Percentiles rank a stretch among this genome's conserved stretches.
Conservation (phyloP, 495 filamentous ascomycete genomes). For the Lasiosphaeris hirsuta region DNA sequence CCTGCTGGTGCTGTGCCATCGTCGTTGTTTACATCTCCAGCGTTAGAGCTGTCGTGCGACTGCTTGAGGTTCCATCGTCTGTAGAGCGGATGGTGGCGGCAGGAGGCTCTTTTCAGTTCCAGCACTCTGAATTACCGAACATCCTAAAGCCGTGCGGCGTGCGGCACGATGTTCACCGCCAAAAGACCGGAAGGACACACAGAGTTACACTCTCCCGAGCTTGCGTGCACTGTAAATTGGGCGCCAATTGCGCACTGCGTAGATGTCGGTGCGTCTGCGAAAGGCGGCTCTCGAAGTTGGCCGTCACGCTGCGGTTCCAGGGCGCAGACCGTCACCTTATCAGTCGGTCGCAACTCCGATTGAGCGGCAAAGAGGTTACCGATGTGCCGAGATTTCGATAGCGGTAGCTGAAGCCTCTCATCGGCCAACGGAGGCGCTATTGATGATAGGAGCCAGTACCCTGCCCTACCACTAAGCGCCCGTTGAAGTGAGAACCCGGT, state of each 20-base stretch:
- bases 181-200: not conserved
- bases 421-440: not conserved
- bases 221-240: not conserved
- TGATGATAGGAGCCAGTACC: conserved; percentile 10
- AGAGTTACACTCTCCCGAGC: not conserved
- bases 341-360: conserved; percentile 7
- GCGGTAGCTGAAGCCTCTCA: conserved; percentile 6
- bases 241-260: no score
- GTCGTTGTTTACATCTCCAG: no score
- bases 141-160: conserved; percentile 12
- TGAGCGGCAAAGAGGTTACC: conserved; percentile 8
- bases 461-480: conserved; percentile 8
- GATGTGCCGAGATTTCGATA: conserved; percentile 6
- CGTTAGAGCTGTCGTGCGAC: no score
- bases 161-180: conserved; percentile 12
- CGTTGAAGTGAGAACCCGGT: not conserved
- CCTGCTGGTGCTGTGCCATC: no score
- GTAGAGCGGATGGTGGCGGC: no score
- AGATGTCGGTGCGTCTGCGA: not conserved
- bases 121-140: no score
- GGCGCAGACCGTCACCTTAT: not conserved
- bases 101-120: no score
- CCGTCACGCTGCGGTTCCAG: conserved; percentile 6
- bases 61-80: no score
- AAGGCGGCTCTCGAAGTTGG: not conserved